Base-by-base conservation (phyloP, 1,284 basidiomycete genomes). In the Trichosporon coremiiforme region DNA sequence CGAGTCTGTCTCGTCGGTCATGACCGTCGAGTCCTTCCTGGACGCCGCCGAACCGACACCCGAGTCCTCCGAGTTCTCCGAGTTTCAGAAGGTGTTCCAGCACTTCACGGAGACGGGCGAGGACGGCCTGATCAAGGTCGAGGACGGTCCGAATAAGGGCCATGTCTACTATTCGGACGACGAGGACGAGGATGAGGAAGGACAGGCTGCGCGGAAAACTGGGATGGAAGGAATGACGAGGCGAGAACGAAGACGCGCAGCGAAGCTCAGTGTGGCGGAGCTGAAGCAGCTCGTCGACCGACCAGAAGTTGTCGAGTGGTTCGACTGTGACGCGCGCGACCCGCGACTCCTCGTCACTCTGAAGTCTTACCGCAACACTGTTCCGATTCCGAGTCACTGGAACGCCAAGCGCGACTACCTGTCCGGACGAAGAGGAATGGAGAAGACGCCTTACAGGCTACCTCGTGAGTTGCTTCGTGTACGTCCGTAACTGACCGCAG, bases 301-400 rank as follows among this genome's bases (percentile, higher is more conserved):
- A 78, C 95, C 96, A 1, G 96, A 99, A 82, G 93, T 98, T 15
- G 97, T 99, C 65, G 96, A 99, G 82, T 98, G 95, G 95, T 95
- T 94, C 38, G 96, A 99, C 82, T 92, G 95, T 64, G 94, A 94
- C 17, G 95, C 97, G 9, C 87, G 91, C 1, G 97, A 99, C 85
- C 97, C 97, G 1, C 89, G 93, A 68, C 84, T 98, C 45, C 89
- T 99, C 15, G 88, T 99, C 47, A 93, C 95, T 75, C 88, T 99
- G 80, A 99, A 99, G 84, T 92, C 91, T 73, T 91, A 94, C 78
- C 88, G 84, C 73, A 85, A 84, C 81, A 92, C 94, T 0, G 90
- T 99, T 2, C 94, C 96, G 3, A 93, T 99, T 35, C 96, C 96
- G 0, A 88, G 89, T 4, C 96, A 99, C 76, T 99, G 96, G 96